Evolutionary conservation across 345 rosid species (phyloP).

Genomic region (Brassica juncea): DNA sequence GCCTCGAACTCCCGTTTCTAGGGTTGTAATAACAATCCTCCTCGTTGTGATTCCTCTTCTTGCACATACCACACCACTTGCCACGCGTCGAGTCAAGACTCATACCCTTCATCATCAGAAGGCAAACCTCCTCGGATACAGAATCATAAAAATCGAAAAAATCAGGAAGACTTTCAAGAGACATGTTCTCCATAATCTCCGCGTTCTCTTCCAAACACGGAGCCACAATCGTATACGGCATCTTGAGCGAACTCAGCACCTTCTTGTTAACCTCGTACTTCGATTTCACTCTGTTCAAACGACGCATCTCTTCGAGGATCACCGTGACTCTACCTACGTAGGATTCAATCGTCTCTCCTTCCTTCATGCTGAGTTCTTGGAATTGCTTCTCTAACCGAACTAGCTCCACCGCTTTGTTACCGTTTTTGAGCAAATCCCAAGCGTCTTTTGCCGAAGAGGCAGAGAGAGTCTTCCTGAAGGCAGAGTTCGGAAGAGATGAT

Average conservation of each 20-base stretch:
- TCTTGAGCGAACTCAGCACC: neutral
- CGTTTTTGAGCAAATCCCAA: neutral
- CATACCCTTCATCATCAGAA: neutral
- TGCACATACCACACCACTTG: slow-evolving; percentile 10
- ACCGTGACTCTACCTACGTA: neutral
- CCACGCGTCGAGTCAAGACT: neutral
- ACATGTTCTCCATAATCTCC: neutral
- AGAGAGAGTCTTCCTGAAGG: slow-evolving; percentile 5
- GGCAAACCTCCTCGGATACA: neutral
- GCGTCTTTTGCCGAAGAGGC: neutral
- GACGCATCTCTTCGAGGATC: neutral
- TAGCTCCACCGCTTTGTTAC: neutral
- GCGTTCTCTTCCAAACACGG: neutral
- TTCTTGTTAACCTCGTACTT: neutral
- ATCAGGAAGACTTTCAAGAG: neutral
- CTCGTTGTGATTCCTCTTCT: neutral
- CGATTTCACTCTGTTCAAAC: neutral
- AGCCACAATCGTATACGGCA: neutral
- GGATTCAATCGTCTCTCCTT: neutral
- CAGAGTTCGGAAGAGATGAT: neutral
- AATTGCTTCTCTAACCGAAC: slow-evolving; percentile 14
- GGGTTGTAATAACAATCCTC: neutral
- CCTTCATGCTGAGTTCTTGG: neutral
- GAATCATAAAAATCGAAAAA: neutral
- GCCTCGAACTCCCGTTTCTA: neutral